Percentiles rank a stretch among this genome's conserved stretches.
These are phyloP conservation scores for Ballota nigra DNA, from an alignment of 257 asterid species.

Conservation along the genomic window DNA sequence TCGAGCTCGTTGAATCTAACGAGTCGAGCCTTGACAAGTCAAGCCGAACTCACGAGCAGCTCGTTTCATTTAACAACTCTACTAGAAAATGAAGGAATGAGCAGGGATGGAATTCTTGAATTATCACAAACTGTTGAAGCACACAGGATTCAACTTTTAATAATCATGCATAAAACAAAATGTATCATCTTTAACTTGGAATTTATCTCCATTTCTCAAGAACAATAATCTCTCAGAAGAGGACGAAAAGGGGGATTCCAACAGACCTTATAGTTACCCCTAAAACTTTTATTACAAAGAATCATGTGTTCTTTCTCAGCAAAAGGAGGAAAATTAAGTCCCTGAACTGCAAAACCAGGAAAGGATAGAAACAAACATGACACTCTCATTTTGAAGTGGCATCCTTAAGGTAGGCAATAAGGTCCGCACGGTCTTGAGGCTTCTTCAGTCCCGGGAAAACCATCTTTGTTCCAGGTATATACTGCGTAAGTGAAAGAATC, in stretches of 20 bases:
- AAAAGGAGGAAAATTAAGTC: slow-evolving; percentile 16
- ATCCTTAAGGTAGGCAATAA: slow-evolving; percentile 71
- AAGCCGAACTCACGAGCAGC: no score
- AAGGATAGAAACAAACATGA: background rate
- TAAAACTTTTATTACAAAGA: slow-evolving; percentile 29
- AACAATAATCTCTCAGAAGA: slow-evolving; percentile 20
- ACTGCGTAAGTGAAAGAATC: slow-evolving; percentile 41
- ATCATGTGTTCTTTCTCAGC: slow-evolving; percentile 1
- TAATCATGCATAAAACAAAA: background rate
- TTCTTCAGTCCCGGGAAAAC: slow-evolving; percentile 94
- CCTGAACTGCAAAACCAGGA: slow-evolving; percentile 33
- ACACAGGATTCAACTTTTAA: background rate
- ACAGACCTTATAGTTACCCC: background rate
- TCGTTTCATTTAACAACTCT: no score
- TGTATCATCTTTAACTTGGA: slow-evolving; percentile 8
- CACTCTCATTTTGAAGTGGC: slow-evolving; percentile 38
- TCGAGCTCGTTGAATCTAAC: no score
- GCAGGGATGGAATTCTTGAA: no score
- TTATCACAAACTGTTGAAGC: background rate
- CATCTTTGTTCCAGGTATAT: slow-evolving; percentile 90
- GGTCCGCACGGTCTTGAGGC: slow-evolving; percentile 87
- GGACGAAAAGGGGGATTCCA: slow-evolving; percentile 20
- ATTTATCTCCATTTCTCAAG: slow-evolving; percentile 19
- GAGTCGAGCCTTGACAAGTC: no score
- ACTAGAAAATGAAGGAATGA: no score